Evolutionary conservation across 176 grass and related monocot genomes (phyloP).

Genomic region (Triticum monococcum): DNA sequence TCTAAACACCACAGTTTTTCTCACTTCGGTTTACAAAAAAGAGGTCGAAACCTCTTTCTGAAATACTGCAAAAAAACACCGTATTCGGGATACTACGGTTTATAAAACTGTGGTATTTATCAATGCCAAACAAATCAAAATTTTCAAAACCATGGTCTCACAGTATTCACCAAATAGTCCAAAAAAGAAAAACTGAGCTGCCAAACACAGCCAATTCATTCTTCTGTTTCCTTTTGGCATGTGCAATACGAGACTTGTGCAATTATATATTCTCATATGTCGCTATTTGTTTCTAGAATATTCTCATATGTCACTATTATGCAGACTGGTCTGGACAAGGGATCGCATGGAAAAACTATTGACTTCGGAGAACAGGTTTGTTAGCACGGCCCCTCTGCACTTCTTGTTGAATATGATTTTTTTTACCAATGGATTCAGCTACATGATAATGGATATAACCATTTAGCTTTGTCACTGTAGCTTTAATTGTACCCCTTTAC

Average conservation of each 20-base stretch:
- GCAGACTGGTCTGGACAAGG: conserved; percentile 90
- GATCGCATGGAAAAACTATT: conserved; percentile 73
- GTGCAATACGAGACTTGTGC: not conserved
- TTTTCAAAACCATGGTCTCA: too few relatives aligned
- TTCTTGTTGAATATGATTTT: not conserved
- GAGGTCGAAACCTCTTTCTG: not conserved
- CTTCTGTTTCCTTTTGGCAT: not conserved
- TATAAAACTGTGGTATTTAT: too few relatives aligned
- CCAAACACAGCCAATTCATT: too few relatives aligned
- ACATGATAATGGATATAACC: not conserved
- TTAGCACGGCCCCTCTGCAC: not conserved
- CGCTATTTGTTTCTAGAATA: too few relatives aligned
- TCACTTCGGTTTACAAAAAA: too few relatives aligned
- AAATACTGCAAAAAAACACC: too few relatives aligned
- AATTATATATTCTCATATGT: not conserved
- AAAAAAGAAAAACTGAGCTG: too few relatives aligned
- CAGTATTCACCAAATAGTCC: too few relatives aligned
- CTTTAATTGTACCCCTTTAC: conserved; percentile 25
- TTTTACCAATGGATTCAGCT: conserved; percentile 19
- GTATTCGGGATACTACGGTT: too few relatives aligned
- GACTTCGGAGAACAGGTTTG: conserved; percentile 75
- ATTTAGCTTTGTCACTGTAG: not conserved
- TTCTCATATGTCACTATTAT: conserved; percentile 13
- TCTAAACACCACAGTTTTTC: too few relatives aligned
- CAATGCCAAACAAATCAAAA: too few relatives aligned